These are phyloP conservation scores for Dipteronia sinensis DNA, from an alignment of 345 rosid genomes.

Conservation along the genomic window DNA sequence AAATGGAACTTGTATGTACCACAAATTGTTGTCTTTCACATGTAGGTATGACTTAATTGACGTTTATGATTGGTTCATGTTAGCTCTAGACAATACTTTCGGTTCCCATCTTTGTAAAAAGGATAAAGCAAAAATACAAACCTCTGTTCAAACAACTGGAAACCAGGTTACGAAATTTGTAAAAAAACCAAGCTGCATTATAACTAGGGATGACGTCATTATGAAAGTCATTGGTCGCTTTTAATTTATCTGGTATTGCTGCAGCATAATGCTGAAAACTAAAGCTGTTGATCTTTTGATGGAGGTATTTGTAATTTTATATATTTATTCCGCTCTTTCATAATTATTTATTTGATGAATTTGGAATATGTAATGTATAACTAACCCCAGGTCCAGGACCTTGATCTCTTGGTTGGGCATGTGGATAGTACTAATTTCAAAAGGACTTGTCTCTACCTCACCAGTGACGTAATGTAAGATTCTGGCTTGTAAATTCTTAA, in stretches of 20 bases:
- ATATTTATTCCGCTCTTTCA: background rate
- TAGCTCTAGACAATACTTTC: too few relatives aligned
- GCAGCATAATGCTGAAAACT: conserved; percentile 96
- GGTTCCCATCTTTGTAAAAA: background rate
- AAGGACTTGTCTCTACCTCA: too few relatives aligned
- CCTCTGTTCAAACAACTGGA: background rate
- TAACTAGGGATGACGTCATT: background rate
- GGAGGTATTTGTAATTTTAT: conserved; percentile 51
- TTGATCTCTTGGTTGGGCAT: too few relatives aligned
- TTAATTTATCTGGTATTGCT: conserved; percentile 19
- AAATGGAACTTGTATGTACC: conserved; percentile 69
- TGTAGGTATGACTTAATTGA: conserved; percentile 60
- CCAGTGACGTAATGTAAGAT: too few relatives aligned
- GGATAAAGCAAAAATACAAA: background rate
- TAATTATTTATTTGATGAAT: too few relatives aligned
- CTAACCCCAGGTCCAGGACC: too few relatives aligned
- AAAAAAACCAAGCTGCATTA: background rate
- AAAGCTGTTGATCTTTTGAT: conserved; percentile 97
- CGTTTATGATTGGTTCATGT: background rate
- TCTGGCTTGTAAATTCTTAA: too few relatives aligned
- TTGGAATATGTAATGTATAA: too few relatives aligned
- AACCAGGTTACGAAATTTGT: background rate
- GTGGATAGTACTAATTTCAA: too few relatives aligned
- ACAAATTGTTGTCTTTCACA: conserved; percentile 91
- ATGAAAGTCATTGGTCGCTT: background rate